Evolutionary conservation across 768 basidiomycete species (phyloP).

Genomic region (Pisolithus microcarpus): DNA sequence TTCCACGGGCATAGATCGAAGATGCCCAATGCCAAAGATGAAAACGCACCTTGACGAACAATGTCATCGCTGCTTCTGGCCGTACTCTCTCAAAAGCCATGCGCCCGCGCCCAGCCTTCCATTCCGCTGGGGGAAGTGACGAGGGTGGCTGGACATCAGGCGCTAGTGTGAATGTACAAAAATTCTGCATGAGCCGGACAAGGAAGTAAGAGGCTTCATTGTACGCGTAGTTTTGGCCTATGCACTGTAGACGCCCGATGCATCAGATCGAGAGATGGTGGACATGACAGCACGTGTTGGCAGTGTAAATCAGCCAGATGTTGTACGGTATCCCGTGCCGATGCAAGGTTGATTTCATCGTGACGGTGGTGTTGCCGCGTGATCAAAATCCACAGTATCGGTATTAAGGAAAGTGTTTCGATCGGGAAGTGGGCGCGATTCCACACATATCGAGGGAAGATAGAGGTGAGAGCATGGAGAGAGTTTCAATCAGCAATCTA

Average conservation of each 20-base stretch:
- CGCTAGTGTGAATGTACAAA: constrained; percentile 52
- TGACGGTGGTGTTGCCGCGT: too few species aligned
- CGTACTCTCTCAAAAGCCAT: constrained; percentile 53
- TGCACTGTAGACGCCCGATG: constrained; percentile 36
- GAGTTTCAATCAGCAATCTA: too few species aligned
- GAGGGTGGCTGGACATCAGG: constrained; percentile 54
- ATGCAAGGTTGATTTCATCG: too few species aligned
- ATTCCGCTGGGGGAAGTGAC: constrained; percentile 55
- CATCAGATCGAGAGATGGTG: not conserved
- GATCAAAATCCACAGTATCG: too few species aligned
- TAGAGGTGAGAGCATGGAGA: too few species aligned
- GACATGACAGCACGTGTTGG: too few species aligned
- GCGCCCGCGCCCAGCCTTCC: constrained; percentile 39
- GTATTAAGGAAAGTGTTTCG: too few species aligned
- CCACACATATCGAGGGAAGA: too few species aligned
- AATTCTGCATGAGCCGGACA: constrained; percentile 58
- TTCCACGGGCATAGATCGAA: not conserved
- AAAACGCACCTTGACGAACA: constrained; percentile 56
- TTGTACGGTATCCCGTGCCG: too few species aligned
- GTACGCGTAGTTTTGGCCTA: constrained; percentile 70
- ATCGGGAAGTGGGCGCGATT: too few species aligned
- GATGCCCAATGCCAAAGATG: too few species aligned
- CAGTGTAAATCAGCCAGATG: too few species aligned
- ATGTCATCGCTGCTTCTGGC: constrained; percentile 56
- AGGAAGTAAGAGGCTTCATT: constrained; percentile 73